A percentile compares a stretch with the other conserved stretches of the same genome.
These are phyloP conservation scores for Populus davidiana DNA, from an alignment of 345 rosid genomes.

Conservation along the genomic window DNA sequence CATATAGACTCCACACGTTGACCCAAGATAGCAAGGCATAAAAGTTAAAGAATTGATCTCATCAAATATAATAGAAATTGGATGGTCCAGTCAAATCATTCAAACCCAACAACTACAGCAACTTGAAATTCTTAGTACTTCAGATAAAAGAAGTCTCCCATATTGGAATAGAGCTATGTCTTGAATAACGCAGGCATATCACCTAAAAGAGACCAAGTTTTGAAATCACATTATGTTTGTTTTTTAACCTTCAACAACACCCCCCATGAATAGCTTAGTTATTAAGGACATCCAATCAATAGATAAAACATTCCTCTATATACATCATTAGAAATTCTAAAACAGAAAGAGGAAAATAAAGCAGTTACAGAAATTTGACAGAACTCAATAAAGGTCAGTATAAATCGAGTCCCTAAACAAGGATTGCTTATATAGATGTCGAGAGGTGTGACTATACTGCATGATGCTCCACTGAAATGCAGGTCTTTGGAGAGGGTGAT, in stretches of 20 bases:
- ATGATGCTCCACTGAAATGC: neutral
- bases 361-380: neutral
- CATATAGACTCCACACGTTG: neutral
- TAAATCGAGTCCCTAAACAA: neutral
- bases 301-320: neutral
- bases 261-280: neutral
- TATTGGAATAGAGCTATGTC: neutral
- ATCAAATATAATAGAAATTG: neutral
- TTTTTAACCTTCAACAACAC: neutral
- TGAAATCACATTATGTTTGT: neutral
- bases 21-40: neutral
- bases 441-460: no score
- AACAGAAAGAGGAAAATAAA: neutral
- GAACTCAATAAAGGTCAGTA: neutral
- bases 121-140: neutral
- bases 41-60: neutral
- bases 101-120: neutral
- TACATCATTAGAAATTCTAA: neutral
- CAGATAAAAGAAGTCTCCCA: neutral
- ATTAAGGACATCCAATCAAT: neutral
- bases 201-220: neutral
- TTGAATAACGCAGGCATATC: neutral
- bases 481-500: neutral
- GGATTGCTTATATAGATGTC: neutral
- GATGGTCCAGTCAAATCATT: neutral